A percentile compares a stretch with the other conserved stretches of the same genome.
Conservation (phyloP, 495 filamentous ascomycete genomes). For the Penicillium bovifimosum region DNA sequence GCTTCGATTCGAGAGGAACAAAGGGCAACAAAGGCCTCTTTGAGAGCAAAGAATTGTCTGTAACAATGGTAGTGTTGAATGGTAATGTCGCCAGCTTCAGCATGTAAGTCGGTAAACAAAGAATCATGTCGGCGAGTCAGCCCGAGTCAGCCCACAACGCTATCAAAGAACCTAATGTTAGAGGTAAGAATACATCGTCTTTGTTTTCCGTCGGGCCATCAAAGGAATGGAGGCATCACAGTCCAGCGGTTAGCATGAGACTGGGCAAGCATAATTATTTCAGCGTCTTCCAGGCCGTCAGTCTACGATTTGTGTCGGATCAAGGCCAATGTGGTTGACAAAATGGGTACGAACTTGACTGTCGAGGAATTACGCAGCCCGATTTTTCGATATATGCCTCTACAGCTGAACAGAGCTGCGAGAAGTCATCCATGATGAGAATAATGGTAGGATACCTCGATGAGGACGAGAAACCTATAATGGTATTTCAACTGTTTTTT, state of each 20-base stretch:
- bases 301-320: background rate
- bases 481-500: constrained; percentile 43
- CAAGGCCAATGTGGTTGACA: background rate
- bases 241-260: too few species aligned
- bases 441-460: constrained; percentile 9
- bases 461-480: constrained; percentile 15
- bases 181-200: background rate
- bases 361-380: background rate
- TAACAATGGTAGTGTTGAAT: background rate
- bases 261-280: too few species aligned
- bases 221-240: background rate
- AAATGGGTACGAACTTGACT: background rate
- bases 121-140: background rate
- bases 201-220: background rate
- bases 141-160: background rate
- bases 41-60: background rate
- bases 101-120: background rate
- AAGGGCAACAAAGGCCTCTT: background rate
- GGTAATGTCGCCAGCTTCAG: background rate
- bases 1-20: background rate
- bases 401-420: background rate
- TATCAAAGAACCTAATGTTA: background rate
- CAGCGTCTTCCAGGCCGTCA: background rate
- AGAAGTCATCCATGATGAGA: constrained; percentile 1
- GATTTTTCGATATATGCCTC: background rate